These are phyloP conservation scores for Elaeagnus macrophylla DNA, from an alignment of 306 rosid genomes.

Conservation along the genomic window DNA sequence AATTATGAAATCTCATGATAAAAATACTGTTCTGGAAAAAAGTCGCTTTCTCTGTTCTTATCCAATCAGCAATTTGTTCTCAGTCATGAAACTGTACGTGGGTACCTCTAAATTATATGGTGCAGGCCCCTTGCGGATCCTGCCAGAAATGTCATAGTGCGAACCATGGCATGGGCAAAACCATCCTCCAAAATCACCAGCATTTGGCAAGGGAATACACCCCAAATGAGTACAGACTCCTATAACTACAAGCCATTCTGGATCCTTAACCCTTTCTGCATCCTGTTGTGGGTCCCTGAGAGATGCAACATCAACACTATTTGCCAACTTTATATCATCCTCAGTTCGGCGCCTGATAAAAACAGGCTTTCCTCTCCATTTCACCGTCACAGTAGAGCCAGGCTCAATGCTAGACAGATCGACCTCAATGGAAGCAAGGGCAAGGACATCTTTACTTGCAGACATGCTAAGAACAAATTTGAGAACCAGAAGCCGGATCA, in stretches of 20 bases:
- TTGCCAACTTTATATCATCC: constrained; percentile 32
- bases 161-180: constrained; percentile 45
- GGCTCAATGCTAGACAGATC: constrained; percentile 30
- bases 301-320: constrained; percentile 21
- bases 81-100: constrained; percentile 21
- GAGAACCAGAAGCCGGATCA: constrained; percentile 29
- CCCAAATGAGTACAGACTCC: constrained; percentile 38
- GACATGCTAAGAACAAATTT: constrained; percentile 35
- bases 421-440: constrained; percentile 34
- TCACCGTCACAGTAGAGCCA: constrained; percentile 28
- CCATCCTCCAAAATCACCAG: constrained; percentile 41
- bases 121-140: constrained; percentile 38
- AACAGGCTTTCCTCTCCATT: constrained; percentile 40
- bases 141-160: constrained; percentile 35
- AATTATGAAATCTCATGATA: constrained; percentile 9
- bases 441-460: constrained; percentile 35
- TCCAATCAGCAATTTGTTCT: constrained; percentile 27
- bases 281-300: constrained; percentile 37
- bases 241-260: constrained; percentile 32
- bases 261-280: constrained; percentile 27
- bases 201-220: constrained; percentile 38
- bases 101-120: constrained; percentile 39
- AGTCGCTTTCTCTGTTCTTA: background rate
- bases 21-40: constrained; percentile 1
- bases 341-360: constrained; percentile 31